Evolutionary conservation across 1,284 basidiomycete species (phyloP).

Genomic region (Schizopora paradoxa): DNA sequence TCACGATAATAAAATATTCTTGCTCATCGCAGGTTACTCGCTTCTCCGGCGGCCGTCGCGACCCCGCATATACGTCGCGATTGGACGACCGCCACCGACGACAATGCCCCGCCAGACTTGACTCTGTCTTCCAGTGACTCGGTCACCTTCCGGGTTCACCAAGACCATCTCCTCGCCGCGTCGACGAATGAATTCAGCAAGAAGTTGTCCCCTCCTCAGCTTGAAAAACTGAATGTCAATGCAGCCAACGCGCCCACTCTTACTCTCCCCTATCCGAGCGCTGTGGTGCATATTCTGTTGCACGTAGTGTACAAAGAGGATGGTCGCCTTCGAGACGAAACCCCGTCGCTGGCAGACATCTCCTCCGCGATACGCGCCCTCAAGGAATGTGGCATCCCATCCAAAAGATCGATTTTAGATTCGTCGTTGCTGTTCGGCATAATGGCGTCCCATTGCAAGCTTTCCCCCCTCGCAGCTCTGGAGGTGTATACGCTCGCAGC

Average conservation of each 20-base stretch:
- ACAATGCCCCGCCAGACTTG: constrained; percentile 50
- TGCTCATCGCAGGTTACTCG: too few species aligned
- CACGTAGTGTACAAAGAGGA: constrained; percentile 36
- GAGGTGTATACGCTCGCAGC: constrained; percentile 58
- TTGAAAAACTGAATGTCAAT: background rate
- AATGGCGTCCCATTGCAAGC: too few species aligned
- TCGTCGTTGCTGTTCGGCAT: too few species aligned
- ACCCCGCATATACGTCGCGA: too few species aligned
- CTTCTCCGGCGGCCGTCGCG: too few species aligned
- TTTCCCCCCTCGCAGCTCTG: constrained; percentile 50
- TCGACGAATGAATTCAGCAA: constrained; percentile 34
- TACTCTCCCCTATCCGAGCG: constrained; percentile 9
- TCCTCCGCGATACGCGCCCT: too few species aligned
- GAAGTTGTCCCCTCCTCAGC: constrained; percentile 23
- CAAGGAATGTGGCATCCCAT: too few species aligned
- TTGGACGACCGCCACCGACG: constrained; percentile 56
- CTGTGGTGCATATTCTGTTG: constrained; percentile 30
- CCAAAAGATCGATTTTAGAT: too few species aligned
- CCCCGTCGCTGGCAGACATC: too few species aligned
- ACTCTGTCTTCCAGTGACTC: constrained; percentile 63
- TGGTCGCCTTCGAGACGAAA: too few species aligned
- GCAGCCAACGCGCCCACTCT: constrained; percentile 11
- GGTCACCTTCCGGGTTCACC: constrained; percentile 55
- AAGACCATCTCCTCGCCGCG: constrained; percentile 28
- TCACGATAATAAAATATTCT: too few species aligned